Conservation (phyloP, 2,329 filamentous ascomycete genomes). For the Fonsecaea multimorphosa region DNA sequence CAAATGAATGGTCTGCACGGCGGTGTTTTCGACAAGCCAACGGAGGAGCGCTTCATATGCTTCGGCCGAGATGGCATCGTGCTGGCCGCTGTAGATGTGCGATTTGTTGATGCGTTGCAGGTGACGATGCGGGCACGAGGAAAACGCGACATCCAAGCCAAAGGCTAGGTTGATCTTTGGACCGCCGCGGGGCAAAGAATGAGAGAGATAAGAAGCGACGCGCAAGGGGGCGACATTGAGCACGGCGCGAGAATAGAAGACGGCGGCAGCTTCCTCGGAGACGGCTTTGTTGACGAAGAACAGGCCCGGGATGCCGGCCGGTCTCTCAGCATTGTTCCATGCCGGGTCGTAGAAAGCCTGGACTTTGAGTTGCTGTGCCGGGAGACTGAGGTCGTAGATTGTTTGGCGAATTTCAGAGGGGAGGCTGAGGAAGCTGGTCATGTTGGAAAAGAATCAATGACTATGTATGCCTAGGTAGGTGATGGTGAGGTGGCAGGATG, state of each 20-base stretch:
- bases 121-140: conserved; percentile 13
- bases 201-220: conserved; percentile 13
- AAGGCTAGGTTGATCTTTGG: conserved; percentile 17
- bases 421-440: conserved; percentile 23
- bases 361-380: conserved; percentile 24
- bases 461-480: neutral
- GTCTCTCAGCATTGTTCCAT: conserved; percentile 15
- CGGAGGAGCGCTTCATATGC: conserved; percentile 34
- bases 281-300: conserved; percentile 26
- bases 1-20: conserved; percentile 23
- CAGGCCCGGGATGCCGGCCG: conserved; percentile 21
- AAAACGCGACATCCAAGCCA: conserved; percentile 21
- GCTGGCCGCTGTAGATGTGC: conserved; percentile 29
- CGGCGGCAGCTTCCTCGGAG: conserved; percentile 25
- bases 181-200: conserved; percentile 5
- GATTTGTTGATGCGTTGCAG: conserved; percentile 22
- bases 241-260: conserved; percentile 29
- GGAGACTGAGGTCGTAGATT: conserved; percentile 25
- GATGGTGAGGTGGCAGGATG: neutral
- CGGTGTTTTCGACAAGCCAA: conserved; percentile 31
- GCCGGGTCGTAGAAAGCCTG: conserved; percentile 25
- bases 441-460: neutral
- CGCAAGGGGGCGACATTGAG: conserved; percentile 28
- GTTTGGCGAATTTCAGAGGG: conserved; percentile 23
- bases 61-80: conserved; percentile 28